A percentile compares a stretch with the other conserved stretches of the same genome.
Evolutionary conservation across 1,284 basidiomycete genomes (phyloP).

Genomic region (Fomitopsis betulina): DNA sequence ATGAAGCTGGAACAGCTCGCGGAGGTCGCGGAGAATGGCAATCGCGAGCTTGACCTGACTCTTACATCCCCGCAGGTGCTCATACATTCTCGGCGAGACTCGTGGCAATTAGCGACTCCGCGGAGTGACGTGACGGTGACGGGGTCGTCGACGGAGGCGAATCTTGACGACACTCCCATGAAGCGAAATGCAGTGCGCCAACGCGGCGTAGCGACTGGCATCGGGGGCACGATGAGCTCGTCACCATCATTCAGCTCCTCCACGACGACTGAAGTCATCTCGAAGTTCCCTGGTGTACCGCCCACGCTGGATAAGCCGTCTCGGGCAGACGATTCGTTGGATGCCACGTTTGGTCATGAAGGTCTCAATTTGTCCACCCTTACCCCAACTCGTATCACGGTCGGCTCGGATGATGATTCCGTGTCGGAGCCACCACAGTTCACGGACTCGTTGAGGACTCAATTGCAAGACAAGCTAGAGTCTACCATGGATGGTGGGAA

Average conservation of each 20-base stretch:
- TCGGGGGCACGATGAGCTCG: constrained; percentile 11
- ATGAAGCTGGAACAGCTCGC: constrained; percentile 36
- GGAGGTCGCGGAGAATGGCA: constrained; percentile 28
- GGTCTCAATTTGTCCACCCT: not conserved
- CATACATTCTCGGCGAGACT: not conserved
- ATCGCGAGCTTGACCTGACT: constrained; percentile 17
- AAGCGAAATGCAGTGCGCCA: constrained; percentile 8
- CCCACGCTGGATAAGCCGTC: not conserved
- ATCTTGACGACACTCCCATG: constrained; percentile 18
- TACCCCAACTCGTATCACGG: constrained; percentile 34
- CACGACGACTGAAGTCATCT: constrained; percentile 4
- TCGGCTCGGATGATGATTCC: constrained; percentile 38
- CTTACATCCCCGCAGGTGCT: constrained; percentile 12
- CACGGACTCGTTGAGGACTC: constrained; percentile 42
- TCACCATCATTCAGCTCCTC: constrained; percentile 12
- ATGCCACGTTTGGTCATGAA: not conserved
- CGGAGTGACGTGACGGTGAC: constrained; percentile 23
- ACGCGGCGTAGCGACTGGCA: constrained; percentile 1
- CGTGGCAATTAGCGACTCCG: constrained; percentile 17
- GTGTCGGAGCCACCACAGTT: constrained; percentile 27
- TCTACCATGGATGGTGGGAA: constrained; percentile 61
- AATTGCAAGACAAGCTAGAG: constrained; percentile 58
- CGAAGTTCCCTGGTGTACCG: constrained; percentile 5
- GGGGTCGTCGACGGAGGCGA: constrained; percentile 11
- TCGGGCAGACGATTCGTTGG: not conserved